Base-by-base conservation (phyloP, 495 filamentous ascomycete species). In the Sphaerosporella brunnea region DNA sequence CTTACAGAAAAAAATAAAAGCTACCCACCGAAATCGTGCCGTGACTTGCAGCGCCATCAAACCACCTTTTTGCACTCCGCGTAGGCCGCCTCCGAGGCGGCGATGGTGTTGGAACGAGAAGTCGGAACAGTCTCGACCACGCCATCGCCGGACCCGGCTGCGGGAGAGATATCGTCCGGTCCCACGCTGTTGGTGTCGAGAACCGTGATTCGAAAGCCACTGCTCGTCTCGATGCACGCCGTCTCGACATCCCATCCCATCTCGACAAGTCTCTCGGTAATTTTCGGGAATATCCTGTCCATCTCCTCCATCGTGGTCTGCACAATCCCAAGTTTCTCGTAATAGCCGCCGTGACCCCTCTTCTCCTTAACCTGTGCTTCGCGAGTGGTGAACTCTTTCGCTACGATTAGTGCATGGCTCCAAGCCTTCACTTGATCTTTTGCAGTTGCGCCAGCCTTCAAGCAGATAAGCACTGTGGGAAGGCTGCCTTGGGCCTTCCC, bases 341-440 rank as follows among this genome's bases (percentile, higher is more conserved):
- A 46, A 45, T 54, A n/a, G 49, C 51, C 32, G 47, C 51, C 41
- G 15, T 25, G n/a, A n/a, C n/a, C n/a, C n/a, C n/a, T n/a, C n/a
- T n/a, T n/a, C n/a, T n/a, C 23, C 32, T 38, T 24, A 37, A 24
- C 40, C 34, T 53, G 48, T n/a, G 48, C 30, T 41, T 44, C 23
- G 23, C 34, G 53, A 53, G 54, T 55, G 34, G 51, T 44, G 62
- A 53, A 25, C 45, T 52, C 50, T 34, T 42, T 64, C 60, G 74
- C 74, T 26, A 74, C 65, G 30, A 77, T 64, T 4, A 87, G 68
- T 4, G 79, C 83, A 53, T 87, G 78, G 37, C 70, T 68, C 83
- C 82, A 94, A 5, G 79, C 83, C 59, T 73, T 73, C 1, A 86
- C 59, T 48, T 78, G 73, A 19, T 64, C 62, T 28, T 56, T 60